phyloP scores from a whole-genome alignment of 805 yeast genomes.

The Starmerella floris region DNA sequence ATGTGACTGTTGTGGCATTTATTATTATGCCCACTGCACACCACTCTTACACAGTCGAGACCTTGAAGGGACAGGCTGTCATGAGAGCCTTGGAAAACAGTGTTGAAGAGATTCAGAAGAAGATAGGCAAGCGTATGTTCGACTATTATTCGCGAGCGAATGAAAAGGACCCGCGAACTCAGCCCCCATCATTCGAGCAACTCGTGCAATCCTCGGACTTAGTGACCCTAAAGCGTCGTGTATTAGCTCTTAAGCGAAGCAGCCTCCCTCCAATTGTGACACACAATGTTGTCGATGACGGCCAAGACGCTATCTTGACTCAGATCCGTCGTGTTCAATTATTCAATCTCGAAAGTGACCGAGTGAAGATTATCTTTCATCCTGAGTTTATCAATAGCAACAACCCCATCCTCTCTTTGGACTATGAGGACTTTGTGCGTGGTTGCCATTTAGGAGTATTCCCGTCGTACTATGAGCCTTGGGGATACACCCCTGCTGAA shows the following conservation, averaged over 20 bases:
- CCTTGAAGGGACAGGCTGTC: slow-evolving; percentile 91
- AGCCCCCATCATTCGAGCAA: slow-evolving; percentile 68
- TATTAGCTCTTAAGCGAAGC: slow-evolving; percentile 80
- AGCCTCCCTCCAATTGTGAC: slow-evolving; percentile 91
- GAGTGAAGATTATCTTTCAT: slow-evolving; percentile 92
- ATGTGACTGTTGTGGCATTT: slow-evolving; percentile 89
- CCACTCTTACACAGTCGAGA: slow-evolving; percentile 88
- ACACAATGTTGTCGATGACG: slow-evolving; percentile 90
- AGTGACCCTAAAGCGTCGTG: slow-evolving; percentile 79
- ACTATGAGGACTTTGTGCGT: slow-evolving; percentile 93
- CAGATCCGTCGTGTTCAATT: slow-evolving; percentile 85
- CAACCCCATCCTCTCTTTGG: slow-evolving; percentile 84
- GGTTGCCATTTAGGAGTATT: slow-evolving; percentile 97
- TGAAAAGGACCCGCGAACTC: slow-evolving; percentile 34
- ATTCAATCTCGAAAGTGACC: slow-evolving; percentile 77
- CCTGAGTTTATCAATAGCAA: slow-evolving; percentile 93
- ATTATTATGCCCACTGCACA: slow-evolving; percentile 97
- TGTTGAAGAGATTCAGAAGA: slow-evolving; percentile 71
- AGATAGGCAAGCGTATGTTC: slow-evolving; percentile 74
- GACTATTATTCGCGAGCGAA: slow-evolving; percentile 71
- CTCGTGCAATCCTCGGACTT: slow-evolving; percentile 76
- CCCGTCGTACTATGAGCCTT: slow-evolving; percentile 97
- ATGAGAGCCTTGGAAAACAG: slow-evolving; percentile 81
- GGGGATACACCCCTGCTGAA: slow-evolving; percentile 99
- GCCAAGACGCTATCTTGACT: slow-evolving; percentile 77